phyloP scores from a whole-genome alignment of 2,329 filamentous ascomycete genomes.

The Alternaria gaisen region DNA sequence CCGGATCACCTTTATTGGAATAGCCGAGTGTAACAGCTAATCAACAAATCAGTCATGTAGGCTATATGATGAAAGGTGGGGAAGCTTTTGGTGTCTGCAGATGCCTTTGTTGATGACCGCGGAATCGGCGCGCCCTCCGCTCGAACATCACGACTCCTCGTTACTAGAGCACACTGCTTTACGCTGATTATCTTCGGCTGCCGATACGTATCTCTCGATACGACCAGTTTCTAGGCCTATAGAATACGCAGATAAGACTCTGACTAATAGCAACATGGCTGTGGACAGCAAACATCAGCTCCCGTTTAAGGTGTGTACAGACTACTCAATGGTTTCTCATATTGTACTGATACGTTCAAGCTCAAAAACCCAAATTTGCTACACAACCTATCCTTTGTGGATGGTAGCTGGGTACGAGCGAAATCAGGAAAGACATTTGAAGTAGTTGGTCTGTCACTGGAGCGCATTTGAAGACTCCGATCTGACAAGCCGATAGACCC shows the following conservation, averaged over 20 bases:
- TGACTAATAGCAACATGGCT: constrained; percentile 27
- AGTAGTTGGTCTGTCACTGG: constrained; percentile 56
- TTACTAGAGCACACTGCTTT: not conserved
- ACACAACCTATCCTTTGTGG: constrained; percentile 62
- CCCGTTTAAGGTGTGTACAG: constrained; percentile 55
- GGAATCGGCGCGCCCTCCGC: not conserved
- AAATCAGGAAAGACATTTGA: constrained; percentile 67
- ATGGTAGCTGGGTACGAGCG: constrained; percentile 65
- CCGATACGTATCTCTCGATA: not conserved
- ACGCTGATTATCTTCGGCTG: not conserved
- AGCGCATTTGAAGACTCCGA: not conserved
- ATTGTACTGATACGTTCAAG: constrained; percentile 42
- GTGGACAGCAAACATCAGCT: constrained; percentile 45
- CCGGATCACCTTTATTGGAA: constrained; percentile 10
- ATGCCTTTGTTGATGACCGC: not conserved
- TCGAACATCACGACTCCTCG: not conserved
- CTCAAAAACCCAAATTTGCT: constrained; percentile 65
- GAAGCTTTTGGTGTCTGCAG: constrained; percentile 10
- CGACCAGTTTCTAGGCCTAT: not conserved
- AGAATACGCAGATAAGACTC: not conserved
- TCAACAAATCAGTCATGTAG: constrained; percentile 15
- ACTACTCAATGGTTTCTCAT: not conserved
- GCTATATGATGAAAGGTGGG: constrained; percentile 29
- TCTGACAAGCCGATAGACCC: constrained; percentile 55
- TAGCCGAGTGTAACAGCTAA: constrained; percentile 9